Conservation (phyloP, 257 asterid genomes). For the Nicotiana benthamiana region DNA sequence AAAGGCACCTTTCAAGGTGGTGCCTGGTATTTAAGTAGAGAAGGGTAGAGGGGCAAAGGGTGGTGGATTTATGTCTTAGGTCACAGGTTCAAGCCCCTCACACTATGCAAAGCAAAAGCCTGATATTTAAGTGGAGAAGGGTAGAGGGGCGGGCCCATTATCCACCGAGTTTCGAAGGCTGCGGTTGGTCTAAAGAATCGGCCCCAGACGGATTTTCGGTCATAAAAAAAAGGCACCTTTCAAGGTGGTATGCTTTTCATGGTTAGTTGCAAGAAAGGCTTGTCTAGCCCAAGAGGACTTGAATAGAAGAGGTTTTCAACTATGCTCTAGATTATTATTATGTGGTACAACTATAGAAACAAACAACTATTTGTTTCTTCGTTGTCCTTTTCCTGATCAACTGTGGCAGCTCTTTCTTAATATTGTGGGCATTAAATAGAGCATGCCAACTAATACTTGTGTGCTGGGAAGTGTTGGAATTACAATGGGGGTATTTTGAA, state of each 20-base stretch:
- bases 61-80: no score
- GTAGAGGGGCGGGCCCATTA: no score
- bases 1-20: neutral
- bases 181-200: no score
- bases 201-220: no score
- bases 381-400: neutral
- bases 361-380: neutral
- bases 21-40: no score
- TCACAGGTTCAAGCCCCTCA: no score
- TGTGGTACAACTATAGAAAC: no score
- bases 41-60: no score
- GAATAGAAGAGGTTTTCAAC: neutral
- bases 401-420: neutral
- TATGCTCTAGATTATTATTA: neutral
- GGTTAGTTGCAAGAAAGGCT: neutral
- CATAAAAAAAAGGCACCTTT: neutral
- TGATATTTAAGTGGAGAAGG: no score
- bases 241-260: neutral
- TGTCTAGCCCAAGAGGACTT: neutral
- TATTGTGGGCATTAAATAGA: neutral
- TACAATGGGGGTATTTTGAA: neutral
- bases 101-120: no score
- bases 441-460: neutral
- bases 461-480: neutral
- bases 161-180: no score